Base-by-base conservation (phyloP, 2,329 filamentous ascomycete species). In the Penicillium palitans region DNA sequence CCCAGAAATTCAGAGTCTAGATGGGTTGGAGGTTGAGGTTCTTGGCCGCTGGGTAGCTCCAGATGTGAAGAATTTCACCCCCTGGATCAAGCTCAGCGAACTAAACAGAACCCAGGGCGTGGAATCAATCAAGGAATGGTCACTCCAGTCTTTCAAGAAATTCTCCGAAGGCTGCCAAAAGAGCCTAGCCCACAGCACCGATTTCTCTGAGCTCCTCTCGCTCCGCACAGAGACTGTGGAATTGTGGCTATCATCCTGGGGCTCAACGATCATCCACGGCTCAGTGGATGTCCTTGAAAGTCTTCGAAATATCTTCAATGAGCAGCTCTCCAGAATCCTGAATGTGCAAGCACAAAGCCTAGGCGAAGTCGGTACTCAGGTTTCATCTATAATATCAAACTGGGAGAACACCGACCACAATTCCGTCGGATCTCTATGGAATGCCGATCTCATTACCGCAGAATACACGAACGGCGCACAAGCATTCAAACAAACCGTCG, bases 11-110 rank as follows among this genome's bases (percentile, higher is more conserved):
- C 82, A 83, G 54, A 76, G 78, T 1, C 74, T 95, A 1, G 85
- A 90, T 63, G 88, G 88, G 17, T 77, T 96, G 13, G 85, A 90
- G 37, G 78, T 97, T 27, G 91, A 96, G 69, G 77, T 95, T 10
- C 87, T 91, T 68, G 86, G 88, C 62, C 83, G 83, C 21, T 96
- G 92, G 90, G 90, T 95, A 61, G 84, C 89, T 19, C 87, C 92
- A 8, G 91, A 96, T 60, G 90, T 96, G 42, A 85, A 85, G 47
- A 89, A 89, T 63, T 97, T 96, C 70, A 93, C 87, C 0, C 93
- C 93, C 0, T 96, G 91, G 78, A 90, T 96, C 37, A 87, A 90
- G 31, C 87, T 96, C 66, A 90, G 93, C 64, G 90, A 95, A 64
- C 74, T 90, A 5, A 83, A 87, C 25, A 84, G 83, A 21, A 75